Conservation (phyloP, 2,329 filamentous ascomycete genomes). For the Botryotinia narcissicola region DNA sequence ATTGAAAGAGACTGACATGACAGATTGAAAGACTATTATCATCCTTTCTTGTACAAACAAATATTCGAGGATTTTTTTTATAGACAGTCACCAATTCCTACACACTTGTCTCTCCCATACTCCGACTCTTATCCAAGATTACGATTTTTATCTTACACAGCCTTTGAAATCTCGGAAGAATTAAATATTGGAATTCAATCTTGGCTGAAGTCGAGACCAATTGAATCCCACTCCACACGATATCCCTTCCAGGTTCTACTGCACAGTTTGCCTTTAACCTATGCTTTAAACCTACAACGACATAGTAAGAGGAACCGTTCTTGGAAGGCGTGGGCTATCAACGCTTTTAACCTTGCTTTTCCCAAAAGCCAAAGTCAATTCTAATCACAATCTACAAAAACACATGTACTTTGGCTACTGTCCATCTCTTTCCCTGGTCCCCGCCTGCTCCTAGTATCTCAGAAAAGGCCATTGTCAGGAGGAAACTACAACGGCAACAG, state of each 20-base stretch:
- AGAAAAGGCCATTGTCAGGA: not conserved
- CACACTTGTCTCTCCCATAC: not conserved
- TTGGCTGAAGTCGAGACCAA: conserved; percentile 16
- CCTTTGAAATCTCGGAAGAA: conserved; percentile 6
- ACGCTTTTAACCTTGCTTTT: not conserved
- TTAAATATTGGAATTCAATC: conserved; percentile 12
- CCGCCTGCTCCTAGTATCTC: not conserved
- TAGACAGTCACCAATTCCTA: not conserved
- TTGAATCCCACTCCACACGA: conserved; percentile 10
- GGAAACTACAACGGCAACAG: not conserved
- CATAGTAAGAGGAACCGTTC: conserved; percentile 15
- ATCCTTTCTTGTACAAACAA: not conserved
- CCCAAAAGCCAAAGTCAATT: not conserved
- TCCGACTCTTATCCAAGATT: not conserved
- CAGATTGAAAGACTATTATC: not conserved
- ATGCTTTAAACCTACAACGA: conserved; percentile 1
- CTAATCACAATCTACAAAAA: not conserved
- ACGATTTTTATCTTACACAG: not conserved
- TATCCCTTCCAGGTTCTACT: not conserved
- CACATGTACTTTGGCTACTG: not conserved
- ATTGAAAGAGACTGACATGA: not conserved
- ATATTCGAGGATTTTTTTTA: not conserved
- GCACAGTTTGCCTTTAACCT: not conserved
- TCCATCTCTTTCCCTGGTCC: not conserved
- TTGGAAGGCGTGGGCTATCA: conserved; percentile 14